phyloP scores from a whole-genome alignment of 2,329 filamentous ascomycete genomes.

The Phialocephala subalpina region DNA sequence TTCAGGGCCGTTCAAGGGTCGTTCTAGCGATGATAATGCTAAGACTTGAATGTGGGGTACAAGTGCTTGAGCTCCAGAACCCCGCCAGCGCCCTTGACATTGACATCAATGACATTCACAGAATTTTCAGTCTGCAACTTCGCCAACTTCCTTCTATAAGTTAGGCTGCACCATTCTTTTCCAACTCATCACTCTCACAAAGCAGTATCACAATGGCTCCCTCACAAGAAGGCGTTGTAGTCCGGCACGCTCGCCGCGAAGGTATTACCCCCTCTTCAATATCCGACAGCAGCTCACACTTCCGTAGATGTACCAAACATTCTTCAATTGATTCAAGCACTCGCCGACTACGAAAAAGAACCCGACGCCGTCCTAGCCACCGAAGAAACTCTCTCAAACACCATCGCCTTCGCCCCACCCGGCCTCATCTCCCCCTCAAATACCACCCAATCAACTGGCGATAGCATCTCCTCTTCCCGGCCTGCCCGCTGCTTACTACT shows the following conservation, averaged over 20 bases:
- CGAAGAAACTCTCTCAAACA: constrained; percentile 72
- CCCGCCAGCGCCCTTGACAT: constrained; percentile 11
- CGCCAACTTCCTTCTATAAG: background rate
- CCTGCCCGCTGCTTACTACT: constrained; percentile 82
- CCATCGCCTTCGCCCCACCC: constrained; percentile 77
- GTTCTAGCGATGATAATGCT: background rate
- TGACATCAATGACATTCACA: background rate
- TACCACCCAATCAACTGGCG: constrained; percentile 39
- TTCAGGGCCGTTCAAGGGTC: background rate
- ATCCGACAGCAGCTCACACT: constrained; percentile 9
- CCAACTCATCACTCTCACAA: background rate
- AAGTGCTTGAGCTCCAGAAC: background rate
- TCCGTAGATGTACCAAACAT: constrained; percentile 80
- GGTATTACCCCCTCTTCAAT: constrained; percentile 50
- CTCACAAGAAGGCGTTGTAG: constrained; percentile 38
- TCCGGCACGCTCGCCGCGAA: constrained; percentile 67
- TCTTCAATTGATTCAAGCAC: constrained; percentile 80
- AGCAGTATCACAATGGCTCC: constrained; percentile 30
- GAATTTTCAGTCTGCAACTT: background rate
- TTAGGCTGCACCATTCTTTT: background rate
- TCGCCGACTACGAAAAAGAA: constrained; percentile 88
- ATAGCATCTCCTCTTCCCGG: constrained; percentile 61
- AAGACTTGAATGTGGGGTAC: constrained; percentile 7
- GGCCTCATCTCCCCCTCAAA: constrained; percentile 46
- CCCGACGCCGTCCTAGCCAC: constrained; percentile 76